Evolutionary conservation across 306 rosid genomes (phyloP).

Genomic region (Hippophae tibetana): DNA sequence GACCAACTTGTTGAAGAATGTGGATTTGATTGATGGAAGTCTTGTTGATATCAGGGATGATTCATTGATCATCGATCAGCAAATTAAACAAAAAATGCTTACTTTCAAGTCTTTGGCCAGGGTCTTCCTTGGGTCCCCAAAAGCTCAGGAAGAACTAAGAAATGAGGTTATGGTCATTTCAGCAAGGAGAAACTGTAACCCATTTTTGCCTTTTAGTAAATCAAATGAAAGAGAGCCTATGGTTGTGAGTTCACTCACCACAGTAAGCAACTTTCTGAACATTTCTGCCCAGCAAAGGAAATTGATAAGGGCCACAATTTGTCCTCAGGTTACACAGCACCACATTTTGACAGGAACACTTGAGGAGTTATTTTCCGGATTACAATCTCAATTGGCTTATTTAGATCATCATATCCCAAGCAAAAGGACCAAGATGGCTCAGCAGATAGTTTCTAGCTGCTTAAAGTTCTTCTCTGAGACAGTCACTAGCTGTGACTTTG

Average conservation of each 20-base stretch:
- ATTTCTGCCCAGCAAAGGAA: slow-evolving; percentile 80
- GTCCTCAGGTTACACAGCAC: slow-evolving; percentile 65
- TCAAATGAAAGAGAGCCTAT: slow-evolving; percentile 54
- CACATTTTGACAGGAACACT: slow-evolving; percentile 59
- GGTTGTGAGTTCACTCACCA: slow-evolving; percentile 50
- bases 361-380: slow-evolving; percentile 41
- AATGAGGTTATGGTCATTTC: slow-evolving; percentile 18
- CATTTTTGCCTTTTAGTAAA: slow-evolving; percentile 39
- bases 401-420: slow-evolving; percentile 22
- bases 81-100: slow-evolving; percentile 36
- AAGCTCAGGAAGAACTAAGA: slow-evolving; percentile 32
- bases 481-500: slow-evolving; percentile 26
- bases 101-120: slow-evolving; percentile 59
- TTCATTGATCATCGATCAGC: slow-evolving; percentile 39
- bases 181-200: slow-evolving; percentile 11
- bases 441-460: slow-evolving; percentile 65
- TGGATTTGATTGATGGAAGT: slow-evolving; percentile 52
- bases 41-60: slow-evolving; percentile 44
- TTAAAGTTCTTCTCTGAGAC: slow-evolving; percentile 42
- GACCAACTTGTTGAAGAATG: slow-evolving; percentile 36
- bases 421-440: slow-evolving; percentile 38
- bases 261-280: slow-evolving; percentile 49
- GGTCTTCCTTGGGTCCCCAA: slow-evolving; percentile 50
- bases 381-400: slow-evolving; percentile 52
- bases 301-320: slow-evolving; percentile 42